These are phyloP conservation scores for Quercus robur DNA, from an alignment of 306 rosid genomes.

Conservation along the genomic window DNA sequence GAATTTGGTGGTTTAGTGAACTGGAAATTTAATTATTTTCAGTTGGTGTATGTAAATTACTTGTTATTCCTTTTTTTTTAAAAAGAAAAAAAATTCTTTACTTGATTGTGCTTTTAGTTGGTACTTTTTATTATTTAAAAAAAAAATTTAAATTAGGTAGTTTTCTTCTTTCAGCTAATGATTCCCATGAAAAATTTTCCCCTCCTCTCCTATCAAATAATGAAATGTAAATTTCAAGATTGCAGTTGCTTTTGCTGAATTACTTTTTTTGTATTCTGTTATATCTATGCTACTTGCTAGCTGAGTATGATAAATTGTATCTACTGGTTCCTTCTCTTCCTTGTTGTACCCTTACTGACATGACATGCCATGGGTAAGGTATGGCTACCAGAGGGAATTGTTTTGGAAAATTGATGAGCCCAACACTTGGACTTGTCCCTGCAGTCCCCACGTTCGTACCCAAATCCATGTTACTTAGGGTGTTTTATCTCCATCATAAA, in stretches of 20 bases:
- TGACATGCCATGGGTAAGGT: neutral
- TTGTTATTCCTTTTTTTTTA: no score
- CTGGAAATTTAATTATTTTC: neutral
- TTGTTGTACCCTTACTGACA: neutral
- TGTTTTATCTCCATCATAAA: neutral
- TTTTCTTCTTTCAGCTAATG: neutral
- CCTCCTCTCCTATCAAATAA: neutral
- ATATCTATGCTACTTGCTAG: neutral
- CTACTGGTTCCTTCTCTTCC: neutral
- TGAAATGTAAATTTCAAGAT: neutral
- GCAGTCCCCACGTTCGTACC: neutral
- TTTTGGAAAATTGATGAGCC: neutral
- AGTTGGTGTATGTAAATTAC: neutral
- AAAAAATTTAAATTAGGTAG: neutral
- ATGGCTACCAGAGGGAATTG: neutral
- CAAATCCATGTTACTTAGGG: neutral
- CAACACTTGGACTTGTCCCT: neutral
- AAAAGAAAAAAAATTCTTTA: no score
- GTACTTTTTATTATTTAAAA: neutral
- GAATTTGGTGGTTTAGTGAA: neutral
- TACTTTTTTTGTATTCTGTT: neutral
- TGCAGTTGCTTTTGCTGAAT: neutral
- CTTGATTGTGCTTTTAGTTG: neutral
- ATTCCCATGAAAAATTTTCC: neutral
- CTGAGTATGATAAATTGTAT: neutral